phyloP scores from a whole-genome alignment of 805 yeast species.

The Ogataea degrootiae region DNA sequence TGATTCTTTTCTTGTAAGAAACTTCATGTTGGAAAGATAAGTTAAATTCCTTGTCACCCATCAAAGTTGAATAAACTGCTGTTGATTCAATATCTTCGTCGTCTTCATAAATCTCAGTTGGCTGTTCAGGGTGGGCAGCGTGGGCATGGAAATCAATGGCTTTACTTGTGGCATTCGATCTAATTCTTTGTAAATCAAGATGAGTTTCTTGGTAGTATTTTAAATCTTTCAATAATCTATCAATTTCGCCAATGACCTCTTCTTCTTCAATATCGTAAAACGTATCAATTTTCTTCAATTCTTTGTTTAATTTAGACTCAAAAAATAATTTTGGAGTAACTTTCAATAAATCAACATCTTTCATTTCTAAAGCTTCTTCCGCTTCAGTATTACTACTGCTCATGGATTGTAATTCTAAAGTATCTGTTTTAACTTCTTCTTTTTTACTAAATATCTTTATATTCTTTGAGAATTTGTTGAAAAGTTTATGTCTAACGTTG shows the following conservation, averaged over 20 bases:
- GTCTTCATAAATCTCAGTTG: slow-evolving; percentile 33
- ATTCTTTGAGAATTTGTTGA: slow-evolving; percentile 15
- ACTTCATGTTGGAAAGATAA: slow-evolving; percentile 46
- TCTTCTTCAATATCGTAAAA: slow-evolving; percentile 46
- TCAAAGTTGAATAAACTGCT: slow-evolving; percentile 42
- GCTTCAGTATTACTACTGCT: neutral
- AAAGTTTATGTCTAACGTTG: slow-evolving; percentile 8
- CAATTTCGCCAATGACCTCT: slow-evolving; percentile 41
- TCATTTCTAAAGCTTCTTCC: slow-evolving; percentile 5
- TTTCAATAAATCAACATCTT: slow-evolving; percentile 19
- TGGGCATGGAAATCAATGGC: slow-evolving; percentile 16
- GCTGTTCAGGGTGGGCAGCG: slow-evolving; percentile 4
- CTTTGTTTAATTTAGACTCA: slow-evolving; percentile 40
- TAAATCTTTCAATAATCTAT: slow-evolving; percentile 43
- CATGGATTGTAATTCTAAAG: slow-evolving; percentile 15
- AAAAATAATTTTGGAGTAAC: slow-evolving; percentile 40
- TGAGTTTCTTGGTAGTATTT: slow-evolving; percentile 30
- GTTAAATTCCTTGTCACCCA: slow-evolving; percentile 45
- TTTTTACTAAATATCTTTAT: slow-evolving; percentile 4
- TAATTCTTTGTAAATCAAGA: slow-evolving; percentile 18
- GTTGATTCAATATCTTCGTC: slow-evolving; percentile 32
- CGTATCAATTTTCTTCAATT: slow-evolving; percentile 46
- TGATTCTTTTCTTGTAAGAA: slow-evolving; percentile 41
- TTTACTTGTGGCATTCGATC: slow-evolving; percentile 19
- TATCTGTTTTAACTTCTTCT: slow-evolving; percentile 10